A percentile compares a stretch with the other conserved stretches of the same genome.
Conservation (phyloP, 176 grass and related monocot genomes). For the Rhipidocladum racemiflorum region DNA sequence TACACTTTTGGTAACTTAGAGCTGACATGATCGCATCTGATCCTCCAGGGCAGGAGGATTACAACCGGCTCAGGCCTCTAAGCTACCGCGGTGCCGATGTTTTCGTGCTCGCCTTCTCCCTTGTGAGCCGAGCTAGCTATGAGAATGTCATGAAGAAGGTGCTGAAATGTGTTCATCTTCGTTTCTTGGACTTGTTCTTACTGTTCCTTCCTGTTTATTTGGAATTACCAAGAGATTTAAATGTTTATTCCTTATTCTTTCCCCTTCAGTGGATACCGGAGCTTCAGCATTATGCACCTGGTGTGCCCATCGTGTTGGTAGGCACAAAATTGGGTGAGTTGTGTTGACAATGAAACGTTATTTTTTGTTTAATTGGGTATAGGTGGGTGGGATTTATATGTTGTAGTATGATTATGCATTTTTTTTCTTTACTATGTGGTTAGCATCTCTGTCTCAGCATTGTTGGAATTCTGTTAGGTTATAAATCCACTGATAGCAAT, state of each 20-base stretch:
- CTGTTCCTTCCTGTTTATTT: not conserved
- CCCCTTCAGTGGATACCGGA: slow-evolving; percentile 92
- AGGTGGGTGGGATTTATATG: slow-evolving; percentile 2
- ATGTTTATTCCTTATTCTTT: slow-evolving; percentile 24
- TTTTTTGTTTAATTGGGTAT: slow-evolving; percentile 28
- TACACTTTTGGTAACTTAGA: slow-evolving; percentile 5
- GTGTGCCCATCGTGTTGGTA: slow-evolving; percentile 86
- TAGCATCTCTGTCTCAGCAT: slow-evolving; percentile 28
- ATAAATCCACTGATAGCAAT: not conserved
- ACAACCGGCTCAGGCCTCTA: slow-evolving; percentile 90
- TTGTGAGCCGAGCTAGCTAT: slow-evolving; percentile 97
- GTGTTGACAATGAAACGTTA: slow-evolving; percentile 17
- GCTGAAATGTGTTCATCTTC: not conserved
- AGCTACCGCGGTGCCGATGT: slow-evolving; percentile 97
- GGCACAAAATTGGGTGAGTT: slow-evolving; percentile 96
- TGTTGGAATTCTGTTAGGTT: slow-evolving; percentile 33
- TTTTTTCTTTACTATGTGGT: slow-evolving; percentile 22
- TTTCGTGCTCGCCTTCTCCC: slow-evolving; percentile 94
- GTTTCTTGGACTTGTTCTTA: not conserved
- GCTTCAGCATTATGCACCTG: slow-evolving; percentile 96
- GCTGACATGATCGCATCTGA: slow-evolving; percentile 8
- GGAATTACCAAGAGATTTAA: not conserved
- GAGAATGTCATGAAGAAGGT: slow-evolving; percentile 99
- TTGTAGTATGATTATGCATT: not conserved
- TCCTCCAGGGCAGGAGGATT: slow-evolving; percentile 93